Conservation (phyloP, 352 stramenopile genomes). For the Globisporangium radiosum region DNA sequence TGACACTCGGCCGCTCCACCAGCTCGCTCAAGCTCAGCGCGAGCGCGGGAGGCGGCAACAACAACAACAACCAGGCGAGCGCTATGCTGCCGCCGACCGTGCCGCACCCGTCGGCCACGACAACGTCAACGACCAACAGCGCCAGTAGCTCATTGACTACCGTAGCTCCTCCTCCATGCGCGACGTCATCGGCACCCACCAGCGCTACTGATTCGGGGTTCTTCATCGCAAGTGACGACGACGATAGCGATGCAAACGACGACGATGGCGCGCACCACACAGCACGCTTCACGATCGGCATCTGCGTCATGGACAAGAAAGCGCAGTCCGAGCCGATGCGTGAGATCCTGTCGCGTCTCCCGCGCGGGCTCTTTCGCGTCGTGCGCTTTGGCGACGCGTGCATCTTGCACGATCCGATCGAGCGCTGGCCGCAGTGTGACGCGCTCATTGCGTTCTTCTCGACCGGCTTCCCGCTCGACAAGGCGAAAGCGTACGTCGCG, state of each 20-base stretch:
- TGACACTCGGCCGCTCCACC: conserved; percentile 12
- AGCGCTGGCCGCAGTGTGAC: conserved; percentile 92
- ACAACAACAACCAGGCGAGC: conserved; percentile 11
- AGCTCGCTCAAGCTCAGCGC: conserved; percentile 10
- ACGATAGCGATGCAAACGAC: conserved; percentile 8
- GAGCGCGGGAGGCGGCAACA: not conserved
- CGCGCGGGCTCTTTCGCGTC: conserved; percentile 89
- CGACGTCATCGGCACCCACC: not conserved
- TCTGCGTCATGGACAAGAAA: conserved; percentile 99
- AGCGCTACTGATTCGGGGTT: conserved; percentile 5
- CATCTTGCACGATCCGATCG: conserved; percentile 93
- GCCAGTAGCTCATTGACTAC: not conserved
- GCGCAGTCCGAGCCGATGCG: conserved; percentile 92
- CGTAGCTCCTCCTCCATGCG: too few species aligned
- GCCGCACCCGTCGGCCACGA: not conserved
- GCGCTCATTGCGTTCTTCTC: conserved; percentile 99
- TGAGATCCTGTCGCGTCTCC: conserved; percentile 92
- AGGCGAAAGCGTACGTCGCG: conserved; percentile 95
- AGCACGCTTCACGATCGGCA: conserved; percentile 77
- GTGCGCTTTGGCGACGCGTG: conserved; percentile 96
- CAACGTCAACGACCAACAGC: not conserved
- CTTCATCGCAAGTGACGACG: conserved; percentile 11
- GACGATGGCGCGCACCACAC: conserved; percentile 2
- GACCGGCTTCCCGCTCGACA: conserved; percentile 95
- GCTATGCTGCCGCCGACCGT: conserved; percentile 5